phyloP scores from a whole-genome alignment of 495 filamentous ascomycete genomes.

The Tricharina praecox region DNA sequence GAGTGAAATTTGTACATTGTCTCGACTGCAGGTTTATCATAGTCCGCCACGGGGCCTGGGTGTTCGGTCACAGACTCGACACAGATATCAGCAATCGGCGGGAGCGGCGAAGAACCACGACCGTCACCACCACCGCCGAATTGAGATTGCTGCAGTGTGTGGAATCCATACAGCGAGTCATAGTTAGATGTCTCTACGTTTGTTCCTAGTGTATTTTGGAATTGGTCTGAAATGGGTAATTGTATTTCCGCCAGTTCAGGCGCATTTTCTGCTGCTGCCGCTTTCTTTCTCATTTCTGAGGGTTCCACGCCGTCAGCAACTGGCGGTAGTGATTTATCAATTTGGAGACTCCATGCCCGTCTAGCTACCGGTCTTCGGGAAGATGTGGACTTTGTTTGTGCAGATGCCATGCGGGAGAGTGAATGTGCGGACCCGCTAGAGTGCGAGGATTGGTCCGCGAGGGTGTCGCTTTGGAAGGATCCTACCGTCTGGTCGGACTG shows the following conservation, averaged over 20 bases:
- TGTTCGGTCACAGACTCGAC: constrained; percentile 15
- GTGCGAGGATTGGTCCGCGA: constrained; percentile 10
- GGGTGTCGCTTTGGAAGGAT: background rate
- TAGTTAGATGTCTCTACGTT: constrained; percentile 13
- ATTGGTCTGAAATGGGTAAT: no score
- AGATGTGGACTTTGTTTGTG: constrained; percentile 1
- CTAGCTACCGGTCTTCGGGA: constrained; percentile 10
- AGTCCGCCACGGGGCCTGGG: constrained; percentile 12
- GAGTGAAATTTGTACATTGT: constrained; percentile 17
- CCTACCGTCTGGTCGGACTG: background rate
- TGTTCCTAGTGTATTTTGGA: constrained; percentile 19
- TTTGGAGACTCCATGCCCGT: constrained; percentile 14
- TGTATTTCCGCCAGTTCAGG: constrained; percentile 15
- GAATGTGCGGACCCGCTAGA: constrained; percentile 22
- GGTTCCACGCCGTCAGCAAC: no score
- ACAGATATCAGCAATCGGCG: constrained; percentile 9
- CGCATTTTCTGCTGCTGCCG: constrained; percentile 15
- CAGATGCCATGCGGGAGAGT: constrained; percentile 15
- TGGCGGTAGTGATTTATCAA: constrained; percentile 21
- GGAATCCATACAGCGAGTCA: constrained; percentile 7
- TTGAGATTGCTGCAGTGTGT: constrained; percentile 1
- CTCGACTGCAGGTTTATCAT: constrained; percentile 18
- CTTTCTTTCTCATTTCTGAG: background rate
- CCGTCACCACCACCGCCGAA: no score
- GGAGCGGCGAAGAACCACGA: constrained; percentile 8